A percentile compares a stretch with the other conserved stretches of the same genome.
phyloP scores from a whole-genome alignment of 1,139 yeast genomes.

The Eremothecium coryli region DNA sequence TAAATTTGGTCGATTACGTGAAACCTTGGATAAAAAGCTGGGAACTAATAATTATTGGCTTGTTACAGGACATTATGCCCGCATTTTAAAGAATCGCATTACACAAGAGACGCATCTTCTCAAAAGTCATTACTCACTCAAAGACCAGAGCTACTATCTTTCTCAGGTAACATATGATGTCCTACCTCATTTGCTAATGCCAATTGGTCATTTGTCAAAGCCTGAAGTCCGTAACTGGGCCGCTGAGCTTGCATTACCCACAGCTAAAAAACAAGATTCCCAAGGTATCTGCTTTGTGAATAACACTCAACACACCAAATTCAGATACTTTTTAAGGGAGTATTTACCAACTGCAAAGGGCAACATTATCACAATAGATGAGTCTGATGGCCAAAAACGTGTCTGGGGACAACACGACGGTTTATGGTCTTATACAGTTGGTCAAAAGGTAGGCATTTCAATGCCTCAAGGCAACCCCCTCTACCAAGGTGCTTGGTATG shows the following conservation, averaged over 20 bases:
- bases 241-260: slow-evolving; percentile 38
- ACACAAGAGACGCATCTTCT: slow-evolving; percentile 40
- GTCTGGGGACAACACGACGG: slow-evolving; percentile 81
- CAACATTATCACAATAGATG: slow-evolving; percentile 57
- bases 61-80: slow-evolving; percentile 89
- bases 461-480: slow-evolving; percentile 82
- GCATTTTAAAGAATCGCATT: slow-evolving; percentile 36
- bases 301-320: slow-evolving; percentile 54
- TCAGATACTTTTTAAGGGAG: slow-evolving; percentile 66
- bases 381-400: slow-evolving; percentile 37
- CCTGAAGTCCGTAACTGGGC: slow-evolving; percentile 70
- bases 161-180: slow-evolving; percentile 50
- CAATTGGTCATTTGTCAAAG: slow-evolving; percentile 69
- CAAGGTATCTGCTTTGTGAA: slow-evolving; percentile 90
- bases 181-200: slow-evolving; percentile 52
- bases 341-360: slow-evolving; percentile 70
- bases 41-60: slow-evolving; percentile 57
- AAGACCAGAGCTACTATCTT: slow-evolving; percentile 88
- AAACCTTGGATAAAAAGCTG: slow-evolving; percentile 39
- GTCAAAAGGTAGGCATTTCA: slow-evolving; percentile 69
- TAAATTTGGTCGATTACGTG: slow-evolving; percentile 72
- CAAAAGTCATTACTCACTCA: slow-evolving; percentile 49
- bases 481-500: slow-evolving; percentile 78
- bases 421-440: slow-evolving; percentile 89
- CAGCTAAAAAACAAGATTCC: slow-evolving; percentile 78